Evolutionary conservation across 129 eudicot species (phyloP).

Genomic region (Rutidosis leptorrhynchoides): DNA sequence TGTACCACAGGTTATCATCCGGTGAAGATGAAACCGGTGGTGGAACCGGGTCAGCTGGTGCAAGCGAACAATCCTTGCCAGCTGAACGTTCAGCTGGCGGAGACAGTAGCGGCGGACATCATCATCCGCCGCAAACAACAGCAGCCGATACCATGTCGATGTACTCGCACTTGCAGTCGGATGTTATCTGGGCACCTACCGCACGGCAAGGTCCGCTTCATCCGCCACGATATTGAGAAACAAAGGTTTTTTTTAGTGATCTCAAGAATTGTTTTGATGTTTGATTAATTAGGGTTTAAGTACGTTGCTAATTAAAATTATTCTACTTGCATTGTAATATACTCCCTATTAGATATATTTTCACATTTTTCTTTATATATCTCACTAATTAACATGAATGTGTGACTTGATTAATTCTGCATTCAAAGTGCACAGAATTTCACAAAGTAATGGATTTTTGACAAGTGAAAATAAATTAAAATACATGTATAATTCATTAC

Average conservation of each 20-base stretch:
- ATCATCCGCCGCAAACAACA: slow-evolving; percentile 17
- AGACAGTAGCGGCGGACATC: slow-evolving; percentile 18
- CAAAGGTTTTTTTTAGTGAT: neutral
- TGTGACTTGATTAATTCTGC: neutral
- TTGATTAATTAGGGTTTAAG: slow-evolving; percentile 16
- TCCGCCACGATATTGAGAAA: slow-evolving; percentile 47
- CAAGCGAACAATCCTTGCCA: slow-evolving; percentile 24
- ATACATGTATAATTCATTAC: too few species aligned
- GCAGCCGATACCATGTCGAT: slow-evolving; percentile 38
- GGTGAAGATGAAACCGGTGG: slow-evolving; percentile 43
- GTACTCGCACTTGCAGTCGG: slow-evolving; percentile 48
- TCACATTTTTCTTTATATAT: neutral
- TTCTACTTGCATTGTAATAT: neutral
- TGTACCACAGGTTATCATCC: slow-evolving; percentile 44
- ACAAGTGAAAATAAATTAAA: too few species aligned
- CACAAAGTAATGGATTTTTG: too few species aligned
- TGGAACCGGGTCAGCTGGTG: slow-evolving; percentile 21
- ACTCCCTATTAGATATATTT: neutral
- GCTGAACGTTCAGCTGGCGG: slow-evolving; percentile 35
- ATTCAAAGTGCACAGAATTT: neutral
- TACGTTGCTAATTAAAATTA: slow-evolving; percentile 6
- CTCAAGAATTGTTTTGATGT: neutral
- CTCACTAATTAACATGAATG: neutral
- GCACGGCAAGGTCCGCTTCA: slow-evolving; percentile 51
- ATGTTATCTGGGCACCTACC: slow-evolving; percentile 77